A percentile compares a stretch with the other conserved stretches of the same genome.
Conservation (phyloP, 176 grass and related monocot species). For the Oropetium thomaeum region DNA sequence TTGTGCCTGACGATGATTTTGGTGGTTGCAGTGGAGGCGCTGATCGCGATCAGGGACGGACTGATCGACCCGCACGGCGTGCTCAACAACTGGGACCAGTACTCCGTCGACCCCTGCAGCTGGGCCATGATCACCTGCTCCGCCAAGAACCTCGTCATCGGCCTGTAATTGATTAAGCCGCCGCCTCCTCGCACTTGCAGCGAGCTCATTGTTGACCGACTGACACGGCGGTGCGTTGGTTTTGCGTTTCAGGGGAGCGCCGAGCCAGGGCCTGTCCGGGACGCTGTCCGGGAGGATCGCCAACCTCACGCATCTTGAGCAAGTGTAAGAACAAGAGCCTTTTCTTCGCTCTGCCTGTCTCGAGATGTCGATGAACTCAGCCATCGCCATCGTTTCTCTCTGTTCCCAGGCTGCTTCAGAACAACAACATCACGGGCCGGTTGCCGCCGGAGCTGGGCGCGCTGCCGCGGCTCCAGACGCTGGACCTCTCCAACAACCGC, state of each 20-base stretch:
- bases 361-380: not conserved
- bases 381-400: too few relatives aligned
- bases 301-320: constrained; percentile 90
- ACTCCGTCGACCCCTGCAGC: constrained; percentile 97
- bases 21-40: constrained; percentile 68
- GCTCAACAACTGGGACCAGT: constrained; percentile 85
- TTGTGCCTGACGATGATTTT: not conserved
- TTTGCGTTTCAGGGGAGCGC: constrained; percentile 61
- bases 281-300: constrained; percentile 66
- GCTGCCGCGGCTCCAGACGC: constrained; percentile 78
- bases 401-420: constrained; percentile 72
- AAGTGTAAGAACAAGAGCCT: constrained; percentile 87
- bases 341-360: not conserved
- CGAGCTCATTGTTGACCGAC: not conserved
- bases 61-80: constrained; percentile 85
- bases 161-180: constrained; percentile 76
- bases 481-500: constrained; percentile 92
- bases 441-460: constrained; percentile 71
- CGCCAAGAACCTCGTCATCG: constrained; percentile 83
- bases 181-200: not conserved
- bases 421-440: constrained; percentile 89
- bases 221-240: not conserved
- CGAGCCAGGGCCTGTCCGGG: constrained; percentile 85
- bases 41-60: constrained; percentile 72
- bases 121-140: constrained; percentile 99